Evolutionary conservation across 2,329 filamentous ascomycete genomes (phyloP).

Genomic region (Phialophora verrucosa): DNA sequence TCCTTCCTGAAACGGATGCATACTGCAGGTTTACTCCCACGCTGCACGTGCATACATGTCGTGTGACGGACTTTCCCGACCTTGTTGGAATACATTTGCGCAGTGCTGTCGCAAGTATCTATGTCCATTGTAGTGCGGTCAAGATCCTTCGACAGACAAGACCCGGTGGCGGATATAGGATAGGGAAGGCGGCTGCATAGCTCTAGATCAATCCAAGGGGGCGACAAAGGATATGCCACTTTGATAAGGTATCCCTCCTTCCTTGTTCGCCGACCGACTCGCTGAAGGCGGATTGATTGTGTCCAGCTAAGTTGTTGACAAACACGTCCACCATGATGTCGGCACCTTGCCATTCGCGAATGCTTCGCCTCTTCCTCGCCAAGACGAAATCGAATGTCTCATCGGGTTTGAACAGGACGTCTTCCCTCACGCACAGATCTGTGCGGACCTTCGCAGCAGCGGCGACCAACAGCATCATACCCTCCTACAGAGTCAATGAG

Average conservation of each 20-base stretch:
- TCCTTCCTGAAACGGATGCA: constrained; percentile 7
- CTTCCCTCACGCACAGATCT: not conserved
- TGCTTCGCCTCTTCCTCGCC: not conserved
- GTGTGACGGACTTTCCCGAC: constrained; percentile 8
- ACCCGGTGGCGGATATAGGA: not conserved
- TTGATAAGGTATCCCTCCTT: not conserved
- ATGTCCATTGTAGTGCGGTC: not conserved
- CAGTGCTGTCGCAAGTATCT: not conserved
- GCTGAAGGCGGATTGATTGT: not conserved
- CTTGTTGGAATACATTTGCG: not conserved
- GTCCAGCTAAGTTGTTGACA: not conserved
- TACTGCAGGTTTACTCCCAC: not conserved
- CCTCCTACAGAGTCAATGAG: constrained; percentile 19
- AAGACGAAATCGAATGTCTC: not conserved
- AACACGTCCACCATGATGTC: not conserved
- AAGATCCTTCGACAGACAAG: not conserved
- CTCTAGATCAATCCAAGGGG: not conserved
- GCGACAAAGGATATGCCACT: not conserved
- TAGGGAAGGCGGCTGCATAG: not conserved
- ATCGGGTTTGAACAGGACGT: not conserved
- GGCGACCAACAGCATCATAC: not conserved
- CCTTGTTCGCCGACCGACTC: not conserved
- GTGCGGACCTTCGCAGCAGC: constrained; percentile 6
- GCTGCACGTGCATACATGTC: not conserved
- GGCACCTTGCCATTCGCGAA: not conserved